Percentiles rank a stretch among this genome's conserved stretches.
These are phyloP conservation scores for Neurospora sp. DNA, from an alignment of 495 filamentous ascomycete genomes.

Conservation along the genomic window DNA sequence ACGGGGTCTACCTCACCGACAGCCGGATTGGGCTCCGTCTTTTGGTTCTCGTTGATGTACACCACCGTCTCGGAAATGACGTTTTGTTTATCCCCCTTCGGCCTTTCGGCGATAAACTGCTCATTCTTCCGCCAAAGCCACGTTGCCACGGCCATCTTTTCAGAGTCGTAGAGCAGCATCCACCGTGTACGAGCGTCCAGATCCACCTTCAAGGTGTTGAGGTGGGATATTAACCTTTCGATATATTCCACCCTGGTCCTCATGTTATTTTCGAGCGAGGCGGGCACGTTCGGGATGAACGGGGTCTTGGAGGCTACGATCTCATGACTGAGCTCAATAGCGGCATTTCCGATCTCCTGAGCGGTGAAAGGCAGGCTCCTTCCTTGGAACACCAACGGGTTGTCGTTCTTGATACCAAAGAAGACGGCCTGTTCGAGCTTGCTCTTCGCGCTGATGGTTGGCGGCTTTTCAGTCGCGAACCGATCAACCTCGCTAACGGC, in stretches of 20 bases:
- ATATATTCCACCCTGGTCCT: conserved; percentile 58
- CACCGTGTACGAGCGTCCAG: conserved; percentile 59
- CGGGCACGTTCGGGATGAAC: conserved; percentile 58
- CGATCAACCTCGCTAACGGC: conserved; percentile 44
- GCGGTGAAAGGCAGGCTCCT: conserved; percentile 51
- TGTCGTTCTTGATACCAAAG: conserved; percentile 69
- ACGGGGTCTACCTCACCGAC: conserved; percentile 59
- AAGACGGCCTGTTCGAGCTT: conserved; percentile 94
- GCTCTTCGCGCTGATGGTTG: conserved; percentile 62
- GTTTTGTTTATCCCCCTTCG: conserved; percentile 37
- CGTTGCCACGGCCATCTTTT: conserved; percentile 78
- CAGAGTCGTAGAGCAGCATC: conserved; percentile 79
- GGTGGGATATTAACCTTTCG: conserved; percentile 56
- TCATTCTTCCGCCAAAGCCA: conserved; percentile 74
- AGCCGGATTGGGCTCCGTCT: conserved; percentile 47
- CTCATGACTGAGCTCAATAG: conserved; percentile 67
- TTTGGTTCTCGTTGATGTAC: conserved; percentile 59
- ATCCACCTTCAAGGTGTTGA: conserved; percentile 43
- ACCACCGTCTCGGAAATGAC: conserved; percentile 60
- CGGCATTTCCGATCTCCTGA: conserved; percentile 67
- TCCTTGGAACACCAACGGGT: conserved; percentile 68
- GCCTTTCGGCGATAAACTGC: conserved; percentile 35
- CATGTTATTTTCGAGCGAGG: conserved; percentile 74
- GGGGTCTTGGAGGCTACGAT: conserved; percentile 65
- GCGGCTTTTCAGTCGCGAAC: conserved; percentile 37